Evolutionary conservation across 495 filamentous ascomycete genomes (phyloP), one percentile per base, ranked within the genome.

Genomic region (Annulohypoxylon stygium): DNA sequence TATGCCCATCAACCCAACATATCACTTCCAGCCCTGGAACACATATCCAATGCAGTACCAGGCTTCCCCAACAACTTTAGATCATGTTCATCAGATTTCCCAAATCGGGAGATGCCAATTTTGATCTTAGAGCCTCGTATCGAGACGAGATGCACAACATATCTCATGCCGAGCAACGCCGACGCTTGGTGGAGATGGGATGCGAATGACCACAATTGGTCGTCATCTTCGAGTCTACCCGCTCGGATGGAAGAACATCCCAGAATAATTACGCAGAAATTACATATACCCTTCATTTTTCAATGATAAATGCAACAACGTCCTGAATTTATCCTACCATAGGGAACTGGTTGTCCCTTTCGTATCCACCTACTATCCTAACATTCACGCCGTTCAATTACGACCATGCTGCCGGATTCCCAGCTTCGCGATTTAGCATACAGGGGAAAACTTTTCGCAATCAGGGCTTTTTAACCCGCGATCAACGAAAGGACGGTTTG

Each of bases 21-120:
- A 77, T 45, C 68, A 77, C 11, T 70, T 69, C 4, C 70, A 77
- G 18, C 68, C 77, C 5, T 79, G 77, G 77, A 76, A 66, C 53
- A 68, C 76, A 60, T 79, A 76, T 33, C 62, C 67, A 12, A 73
- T 76, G 67, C 74, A 74, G 39, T 78, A 78, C 41, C 75, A 75
- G 3, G n/a, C 68, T 10, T 43, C 69, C 9, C 67, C 48, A 67
- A 62, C 62, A 18, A 20, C 60, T 37, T 37, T 71, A 18, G 67
- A 59, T 16, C 59, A 61, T n/a, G 45, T 58, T 47, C 60, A 45
- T 3, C 68, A 60, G 51, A 65, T 62, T 33, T 50, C 37, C 23
- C 68, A 33, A 58, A 69, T 68, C 16, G 67, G 70, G 48, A 70
- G 61, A 43, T 70, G 62, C 43, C 55, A 36, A 12, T 78, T 61